phyloP scores from a whole-genome alignment of 2,329 filamentous ascomycete genomes.

The Taxawa tesnikishii region DNA sequence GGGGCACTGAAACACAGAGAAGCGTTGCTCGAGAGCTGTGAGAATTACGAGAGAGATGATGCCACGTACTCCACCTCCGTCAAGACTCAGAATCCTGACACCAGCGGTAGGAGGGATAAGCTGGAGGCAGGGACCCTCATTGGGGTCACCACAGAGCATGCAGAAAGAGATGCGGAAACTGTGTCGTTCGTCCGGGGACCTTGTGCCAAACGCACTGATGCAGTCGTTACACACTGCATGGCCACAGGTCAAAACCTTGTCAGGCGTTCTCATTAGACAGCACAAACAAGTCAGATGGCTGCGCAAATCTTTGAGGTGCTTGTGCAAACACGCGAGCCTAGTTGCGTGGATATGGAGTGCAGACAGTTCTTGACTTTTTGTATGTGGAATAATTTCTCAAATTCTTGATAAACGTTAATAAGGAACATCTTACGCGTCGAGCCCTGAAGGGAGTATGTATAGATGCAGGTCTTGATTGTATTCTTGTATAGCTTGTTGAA shows the following conservation, averaged over 20 bases:
- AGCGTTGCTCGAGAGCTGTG: conserved; percentile 8
- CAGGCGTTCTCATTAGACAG: conserved; percentile 16
- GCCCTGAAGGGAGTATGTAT: too few species aligned
- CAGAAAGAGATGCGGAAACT: conserved; percentile 15
- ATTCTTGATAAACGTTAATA: too few species aligned
- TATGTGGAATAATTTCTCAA: too few species aligned
- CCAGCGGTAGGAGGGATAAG: conserved; percentile 22
- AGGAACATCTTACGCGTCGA: too few species aligned
- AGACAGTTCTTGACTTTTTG: too few species aligned
- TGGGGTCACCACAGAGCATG: conserved; percentile 14
- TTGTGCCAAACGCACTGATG: conserved; percentile 16
- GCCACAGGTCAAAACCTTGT: conserved; percentile 20
- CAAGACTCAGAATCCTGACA: conserved; percentile 21
- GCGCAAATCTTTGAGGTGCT: too few species aligned
- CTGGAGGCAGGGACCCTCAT: conserved; percentile 9
- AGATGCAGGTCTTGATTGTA: too few species aligned
- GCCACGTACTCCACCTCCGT: conserved; percentile 20
- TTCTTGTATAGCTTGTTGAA: too few species aligned
- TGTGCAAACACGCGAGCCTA: too few species aligned
- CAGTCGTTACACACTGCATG: conserved; percentile 24
- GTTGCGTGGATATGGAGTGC: too few species aligned
- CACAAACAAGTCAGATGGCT: conserved; percentile 17
- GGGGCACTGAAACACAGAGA: conserved; percentile 9
- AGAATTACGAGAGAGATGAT: conserved; percentile 16
- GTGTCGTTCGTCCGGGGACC: conserved; percentile 11